These are phyloP conservation scores for Herpetomonas samuelpessoai DNA, from an alignment of 208 protist species.

Conservation along the genomic window DNA sequence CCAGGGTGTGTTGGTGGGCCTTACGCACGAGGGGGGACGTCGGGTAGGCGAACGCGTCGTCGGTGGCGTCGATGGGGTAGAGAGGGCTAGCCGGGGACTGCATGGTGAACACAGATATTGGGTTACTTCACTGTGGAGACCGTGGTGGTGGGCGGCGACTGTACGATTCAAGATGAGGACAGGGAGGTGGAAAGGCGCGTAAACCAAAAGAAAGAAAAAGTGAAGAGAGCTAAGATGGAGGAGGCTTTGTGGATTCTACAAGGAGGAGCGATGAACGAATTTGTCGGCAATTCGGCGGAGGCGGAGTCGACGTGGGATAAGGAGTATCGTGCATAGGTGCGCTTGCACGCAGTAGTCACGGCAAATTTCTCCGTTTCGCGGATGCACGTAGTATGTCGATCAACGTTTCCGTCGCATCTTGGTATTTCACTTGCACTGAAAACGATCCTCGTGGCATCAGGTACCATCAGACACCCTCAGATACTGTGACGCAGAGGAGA, in stretches of 20 bases:
- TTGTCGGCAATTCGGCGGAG: too few species aligned
- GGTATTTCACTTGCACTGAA: too few species aligned
- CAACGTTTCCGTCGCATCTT: too few species aligned
- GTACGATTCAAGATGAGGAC: conserved; percentile 4
- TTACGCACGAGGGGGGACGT: conserved; percentile 17
- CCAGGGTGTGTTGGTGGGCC: conserved; percentile 16
- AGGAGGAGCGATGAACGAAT: conserved; percentile 7
- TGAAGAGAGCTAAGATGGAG: background rate
- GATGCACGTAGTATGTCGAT: too few species aligned
- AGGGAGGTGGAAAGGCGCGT: background rate
- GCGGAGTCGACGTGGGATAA: too few species aligned
- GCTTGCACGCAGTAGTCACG: too few species aligned
- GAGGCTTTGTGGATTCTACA: background rate
- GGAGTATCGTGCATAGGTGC: too few species aligned
- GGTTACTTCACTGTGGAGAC: background rate
- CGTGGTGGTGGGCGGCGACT: background rate
- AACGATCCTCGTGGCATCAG: too few species aligned
- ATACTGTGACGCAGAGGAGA: too few species aligned
- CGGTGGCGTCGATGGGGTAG: background rate
- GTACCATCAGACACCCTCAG: too few species aligned
- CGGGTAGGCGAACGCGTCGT: background rate
- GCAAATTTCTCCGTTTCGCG: too few species aligned
- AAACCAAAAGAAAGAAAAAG: conserved; percentile 11
- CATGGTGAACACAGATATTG: background rate
- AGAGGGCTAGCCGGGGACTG: conserved; percentile 2